phyloP scores from a whole-genome alignment of 2,329 filamentous ascomycete species.

The Juglanconis juglandina region DNA sequence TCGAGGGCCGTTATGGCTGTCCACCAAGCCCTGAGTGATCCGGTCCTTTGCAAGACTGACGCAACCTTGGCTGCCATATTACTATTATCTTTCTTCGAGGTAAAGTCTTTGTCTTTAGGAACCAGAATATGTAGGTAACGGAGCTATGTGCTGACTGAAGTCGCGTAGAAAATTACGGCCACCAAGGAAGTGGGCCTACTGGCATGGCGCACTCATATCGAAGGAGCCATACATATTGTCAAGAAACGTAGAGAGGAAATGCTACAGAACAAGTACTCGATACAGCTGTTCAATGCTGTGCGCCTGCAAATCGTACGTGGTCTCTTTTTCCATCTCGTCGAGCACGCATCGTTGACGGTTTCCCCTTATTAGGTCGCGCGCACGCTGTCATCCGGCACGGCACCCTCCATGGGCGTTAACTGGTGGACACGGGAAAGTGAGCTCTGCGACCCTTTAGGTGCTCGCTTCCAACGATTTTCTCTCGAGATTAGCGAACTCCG shows the following conservation, averaged over 20 bases:
- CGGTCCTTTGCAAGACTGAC: conserved; percentile 47
- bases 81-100: conserved; percentile 58
- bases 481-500: conserved; percentile 54
- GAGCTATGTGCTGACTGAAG: background rate
- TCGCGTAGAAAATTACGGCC: conserved; percentile 42
- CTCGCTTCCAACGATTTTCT: conserved; percentile 46
- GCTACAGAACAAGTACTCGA: conserved; percentile 48
- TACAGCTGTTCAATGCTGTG: conserved; percentile 56
- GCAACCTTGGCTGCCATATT: conserved; percentile 57
- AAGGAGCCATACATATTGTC: conserved; percentile 59
- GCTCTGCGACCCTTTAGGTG: conserved; percentile 43
- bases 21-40: conserved; percentile 50
- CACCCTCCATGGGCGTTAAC: conserved; percentile 51
- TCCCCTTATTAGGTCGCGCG: conserved; percentile 48
- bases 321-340: conserved; percentile 28
- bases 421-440: conserved; percentile 57
- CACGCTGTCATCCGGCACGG: conserved; percentile 49
- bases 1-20: conserved; percentile 51
- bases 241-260: conserved; percentile 55
- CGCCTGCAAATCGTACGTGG: conserved; percentile 50
- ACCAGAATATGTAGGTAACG: no score
- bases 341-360: background rate
- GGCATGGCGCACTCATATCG: conserved; percentile 61
- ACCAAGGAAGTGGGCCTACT: conserved; percentile 50
- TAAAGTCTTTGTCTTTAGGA: conserved; percentile 19